Evolutionary conservation across 495 filamentous ascomycete genomes (phyloP), one percentile per base, ranked within the genome.

Genomic region (Oidiodendron maius): DNA sequence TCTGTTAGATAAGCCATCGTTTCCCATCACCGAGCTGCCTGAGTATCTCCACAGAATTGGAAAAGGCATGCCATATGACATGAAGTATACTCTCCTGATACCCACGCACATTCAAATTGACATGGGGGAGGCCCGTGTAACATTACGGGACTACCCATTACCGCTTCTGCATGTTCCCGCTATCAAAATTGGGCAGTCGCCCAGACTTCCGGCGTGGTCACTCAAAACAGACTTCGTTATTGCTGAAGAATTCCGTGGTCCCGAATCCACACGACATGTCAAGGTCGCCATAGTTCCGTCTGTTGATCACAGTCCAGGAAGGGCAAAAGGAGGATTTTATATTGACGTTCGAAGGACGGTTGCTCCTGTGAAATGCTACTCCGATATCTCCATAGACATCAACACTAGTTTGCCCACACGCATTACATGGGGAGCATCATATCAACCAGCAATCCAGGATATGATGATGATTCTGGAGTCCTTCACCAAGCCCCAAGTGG

Each of bases 381-480:
- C 94, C 0, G 86, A 97, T 53, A 87, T 96, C 53, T 75, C 73
- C 16, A 72, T 97, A 52, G 86, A 95, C 44, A 95, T 99, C 59
- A 91, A 96, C 61, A 96, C 91, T 3, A 84, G 83, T 49, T 78
- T 87, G 51, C 84, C 94, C 8, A 99, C 93, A 6, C 81, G 86
- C 46, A 91, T 97, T 42, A 96, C 90, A 24, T 99, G 93, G 93
- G 89, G 91, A 32, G 87, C 90, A 48, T 95, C 93, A 0, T 97
- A 97, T 60, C 93, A 99, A 53, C 93, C 93, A 21, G 94, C 91
- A 10, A 96, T 99, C 45, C 93, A 99, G 64, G 93, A 99, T 59
- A 96, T 96, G 87, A 99, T 99, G 93, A 96, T 97, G 81, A 89
- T 94, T 20, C 88, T 99, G 49, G 93, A 99, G 70, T 86, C 86